A percentile compares a stretch with the other conserved stretches of the same genome.
Evolutionary conservation across 257 asterid genomes (phyloP).

Genomic region (Solanum appendiculatum): DNA sequence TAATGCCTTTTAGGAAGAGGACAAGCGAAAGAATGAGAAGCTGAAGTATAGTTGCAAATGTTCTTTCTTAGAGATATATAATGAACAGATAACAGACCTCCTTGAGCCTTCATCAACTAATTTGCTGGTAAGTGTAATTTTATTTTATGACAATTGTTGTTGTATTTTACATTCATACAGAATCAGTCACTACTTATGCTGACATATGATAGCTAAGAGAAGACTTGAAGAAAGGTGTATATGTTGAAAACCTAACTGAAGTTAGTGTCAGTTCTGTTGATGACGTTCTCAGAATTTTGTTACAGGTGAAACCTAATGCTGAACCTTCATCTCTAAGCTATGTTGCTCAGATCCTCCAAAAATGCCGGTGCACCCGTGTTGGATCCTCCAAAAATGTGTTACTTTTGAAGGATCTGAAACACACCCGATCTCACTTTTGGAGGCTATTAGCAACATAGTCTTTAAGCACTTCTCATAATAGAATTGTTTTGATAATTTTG

Average conservation of each 20-base stretch:
- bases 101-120: constrained; percentile 82
- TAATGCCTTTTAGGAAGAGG: constrained; percentile 53
- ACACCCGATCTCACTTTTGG: neutral
- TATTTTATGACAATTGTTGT: neutral
- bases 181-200: neutral
- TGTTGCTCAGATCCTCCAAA: neutral
- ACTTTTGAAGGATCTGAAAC: neutral
- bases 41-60: constrained; percentile 79
- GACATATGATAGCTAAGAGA: constrained; percentile 58
- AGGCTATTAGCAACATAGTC: neutral
- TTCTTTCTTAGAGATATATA: constrained; percentile 81
- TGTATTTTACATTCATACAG: neutral
- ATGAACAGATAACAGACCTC: constrained; percentile 88
- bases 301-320: constrained; percentile 48
- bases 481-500: constrained; percentile 9
- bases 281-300: constrained; percentile 58
- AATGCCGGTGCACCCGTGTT: neutral
- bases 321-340: constrained; percentile 7
- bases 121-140: constrained; percentile 44
- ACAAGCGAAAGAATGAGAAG: constrained; percentile 49
- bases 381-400: neutral
- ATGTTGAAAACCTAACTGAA: constrained; percentile 79
- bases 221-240: constrained; percentile 76
- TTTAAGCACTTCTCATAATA: neutral
- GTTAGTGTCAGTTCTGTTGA: constrained; percentile 49